Evolutionary conservation across 1,284 basidiomycete species (phyloP), one percentile per base, ranked within the genome.

Genomic region (Ceratobasidium theobromae): DNA sequence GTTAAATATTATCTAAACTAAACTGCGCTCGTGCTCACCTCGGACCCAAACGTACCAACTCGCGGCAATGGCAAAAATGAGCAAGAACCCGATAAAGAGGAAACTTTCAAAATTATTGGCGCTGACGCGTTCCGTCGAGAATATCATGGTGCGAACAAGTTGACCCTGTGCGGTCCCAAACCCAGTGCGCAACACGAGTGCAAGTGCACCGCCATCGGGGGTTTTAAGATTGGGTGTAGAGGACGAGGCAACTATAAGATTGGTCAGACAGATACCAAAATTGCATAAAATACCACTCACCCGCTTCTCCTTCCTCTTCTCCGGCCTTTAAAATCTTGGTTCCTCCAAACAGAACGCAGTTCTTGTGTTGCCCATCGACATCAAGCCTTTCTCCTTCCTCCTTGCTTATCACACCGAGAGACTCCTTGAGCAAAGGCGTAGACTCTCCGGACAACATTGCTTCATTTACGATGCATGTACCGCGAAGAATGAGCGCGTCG

Each of bases 371-470:
- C 14, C 86, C 86, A 72, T 96, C 92, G 33, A 93, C 87, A 73
- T 96, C 92, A 33, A 97, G 82, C 28, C 77, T 80, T 69, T 96
- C 94, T 3, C 78, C 75, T 0, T 81, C 79, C 14, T 94, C 89
- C n/a, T 93, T 81, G 21, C 60, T 64, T 30, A 64, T 38, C 1
- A 97, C 81, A 69, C 93, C 89, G 66, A 96, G 87, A 18, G 89
- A 91, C 74, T 98, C 95, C 76, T 98, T 98, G 60, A 98, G 81
- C 5, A 98, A 80, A 0, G 95, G 95, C 0, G 95, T 98, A 0
- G 93, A 96, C 79, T 98, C 95, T 65, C 95, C 95, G 0, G 93
- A 96, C 4, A 98, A 80, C 95, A 98, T 98, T 16, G 95, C 95
- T 76, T 98, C 95, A 76, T 97, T 98, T 69, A 97, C 94, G 72